phyloP scores from a whole-genome alignment of 768 basidiomycete genomes.

The Termitomyces sp. region DNA sequence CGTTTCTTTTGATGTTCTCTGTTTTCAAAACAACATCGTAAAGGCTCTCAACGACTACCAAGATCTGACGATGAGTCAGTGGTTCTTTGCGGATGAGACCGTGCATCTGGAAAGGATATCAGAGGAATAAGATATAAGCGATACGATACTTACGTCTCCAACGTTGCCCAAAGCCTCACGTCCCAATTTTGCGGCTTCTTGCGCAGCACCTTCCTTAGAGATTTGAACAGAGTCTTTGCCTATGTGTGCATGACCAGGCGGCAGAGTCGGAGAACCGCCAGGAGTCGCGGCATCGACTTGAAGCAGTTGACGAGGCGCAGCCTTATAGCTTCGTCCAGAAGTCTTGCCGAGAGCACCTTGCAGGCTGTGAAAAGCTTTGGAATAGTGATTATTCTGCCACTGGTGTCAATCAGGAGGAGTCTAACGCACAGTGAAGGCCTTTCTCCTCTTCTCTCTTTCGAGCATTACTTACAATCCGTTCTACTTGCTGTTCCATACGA shows the following conservation, averaged over 20 bases:
- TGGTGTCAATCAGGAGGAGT: background rate
- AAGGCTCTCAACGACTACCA: conserved; percentile 75
- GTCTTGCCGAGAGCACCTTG: conserved; percentile 95
- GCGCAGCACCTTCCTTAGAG: conserved; percentile 50
- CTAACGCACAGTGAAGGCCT: conserved; percentile 46
- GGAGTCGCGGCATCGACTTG: conserved; percentile 67
- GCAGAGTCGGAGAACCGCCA: conserved; percentile 36
- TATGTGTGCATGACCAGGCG: conserved; percentile 44
- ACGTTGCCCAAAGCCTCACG: conserved; percentile 65
- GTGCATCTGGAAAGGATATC: conserved; percentile 38
- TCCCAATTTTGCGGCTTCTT: conserved; percentile 72
- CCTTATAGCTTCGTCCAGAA: conserved; percentile 88
- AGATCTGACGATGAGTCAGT: conserved; percentile 70
- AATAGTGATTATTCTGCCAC: background rate
- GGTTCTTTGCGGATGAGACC: conserved; percentile 66
- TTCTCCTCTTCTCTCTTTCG: conserved; percentile 84
- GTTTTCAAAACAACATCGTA: conserved; percentile 82
- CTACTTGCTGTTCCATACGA: conserved; percentile 92
- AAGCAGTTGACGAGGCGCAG: conserved; percentile 92
- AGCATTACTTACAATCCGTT: conserved; percentile 91
- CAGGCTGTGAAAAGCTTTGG: conserved; percentile 62
- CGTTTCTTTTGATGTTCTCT: conserved; percentile 80
- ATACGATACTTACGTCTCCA: conserved; percentile 37
- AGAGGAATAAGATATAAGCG: background rate
- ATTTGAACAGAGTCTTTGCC: conserved; percentile 41